Evolutionary conservation across 305 asterid genomes (phyloP).

Genomic region (Coffea humblotiana): DNA sequence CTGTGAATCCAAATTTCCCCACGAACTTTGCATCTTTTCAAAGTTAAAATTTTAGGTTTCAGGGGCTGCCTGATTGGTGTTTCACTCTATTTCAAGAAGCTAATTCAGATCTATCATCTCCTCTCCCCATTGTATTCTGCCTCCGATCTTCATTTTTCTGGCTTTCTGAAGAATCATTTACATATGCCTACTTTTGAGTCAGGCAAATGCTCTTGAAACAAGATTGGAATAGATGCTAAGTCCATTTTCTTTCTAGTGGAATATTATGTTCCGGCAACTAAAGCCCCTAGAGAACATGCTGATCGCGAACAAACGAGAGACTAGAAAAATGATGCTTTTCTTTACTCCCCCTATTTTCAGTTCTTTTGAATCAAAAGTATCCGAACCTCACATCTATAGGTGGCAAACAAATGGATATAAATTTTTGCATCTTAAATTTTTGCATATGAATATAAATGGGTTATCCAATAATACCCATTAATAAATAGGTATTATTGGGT

Average conservation of each 20-base stretch:
- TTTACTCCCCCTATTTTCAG: neutral
- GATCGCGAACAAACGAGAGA: neutral
- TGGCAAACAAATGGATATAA: no score
- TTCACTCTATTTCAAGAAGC: neutral
- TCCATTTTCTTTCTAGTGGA: slow-evolving; percentile 2
- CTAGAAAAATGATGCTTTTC: neutral
- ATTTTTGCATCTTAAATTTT: no score
- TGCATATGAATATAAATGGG: no score
- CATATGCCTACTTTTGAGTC: neutral
- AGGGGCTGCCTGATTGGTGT: no score
- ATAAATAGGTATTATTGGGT: no score
- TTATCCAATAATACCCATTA: no score
- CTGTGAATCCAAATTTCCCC: neutral
- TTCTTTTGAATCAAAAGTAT: neutral
- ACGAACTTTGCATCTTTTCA: neutral
- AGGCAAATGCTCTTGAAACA: neutral
- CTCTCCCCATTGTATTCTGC: neutral
- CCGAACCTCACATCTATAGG: neutral
- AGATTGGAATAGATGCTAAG: neutral
- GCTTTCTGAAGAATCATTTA: neutral
- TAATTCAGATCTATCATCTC: neutral
- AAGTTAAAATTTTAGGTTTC: neutral
- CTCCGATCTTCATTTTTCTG: neutral
- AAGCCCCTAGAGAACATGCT: neutral
- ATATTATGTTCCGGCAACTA: neutral